These are phyloP conservation scores for Geoglossum cookeanum DNA, from an alignment of 2,329 filamentous ascomycete genomes.

Conservation along the genomic window DNA sequence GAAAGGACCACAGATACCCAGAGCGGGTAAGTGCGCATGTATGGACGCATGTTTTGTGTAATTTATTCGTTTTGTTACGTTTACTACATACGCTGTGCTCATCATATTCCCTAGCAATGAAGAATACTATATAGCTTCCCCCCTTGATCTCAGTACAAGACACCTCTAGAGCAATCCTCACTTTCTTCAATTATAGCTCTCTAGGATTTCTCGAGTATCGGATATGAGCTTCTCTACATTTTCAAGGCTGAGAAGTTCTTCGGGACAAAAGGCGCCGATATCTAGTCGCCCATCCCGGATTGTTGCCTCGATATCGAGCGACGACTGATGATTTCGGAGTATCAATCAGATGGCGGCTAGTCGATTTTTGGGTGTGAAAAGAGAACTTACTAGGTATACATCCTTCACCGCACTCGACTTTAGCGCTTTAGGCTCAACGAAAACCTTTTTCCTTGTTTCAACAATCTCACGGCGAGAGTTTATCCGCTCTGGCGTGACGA, in stretches of 20 bases:
- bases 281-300: conserved; percentile 28
- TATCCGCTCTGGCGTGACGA: neutral
- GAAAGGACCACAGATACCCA: no score
- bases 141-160: no score
- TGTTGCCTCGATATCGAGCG: conserved; percentile 36
- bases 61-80: no score
- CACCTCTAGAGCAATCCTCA: no score
- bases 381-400: conserved; percentile 10
- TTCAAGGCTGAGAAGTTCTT: conserved; percentile 22
- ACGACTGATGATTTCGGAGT: conserved; percentile 20
- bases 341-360: conserved; percentile 8
- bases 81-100: no score
- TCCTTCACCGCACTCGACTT: conserved; percentile 4
- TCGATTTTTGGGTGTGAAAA: neutral
- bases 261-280: conserved; percentile 32
- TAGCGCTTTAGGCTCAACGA: neutral
- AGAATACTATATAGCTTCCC: no score
- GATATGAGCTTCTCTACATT: conserved; percentile 19
- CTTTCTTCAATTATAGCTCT: neutral
- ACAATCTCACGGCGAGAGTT: neutral
- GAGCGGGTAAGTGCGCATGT: no score
- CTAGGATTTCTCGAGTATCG: conserved; percentile 8
- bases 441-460: neutral
- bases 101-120: no score
- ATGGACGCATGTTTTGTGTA: no score